These are phyloP conservation scores for Apostasia ramifera DNA, from an alignment of 106 monocot species.

Conservation along the genomic window DNA sequence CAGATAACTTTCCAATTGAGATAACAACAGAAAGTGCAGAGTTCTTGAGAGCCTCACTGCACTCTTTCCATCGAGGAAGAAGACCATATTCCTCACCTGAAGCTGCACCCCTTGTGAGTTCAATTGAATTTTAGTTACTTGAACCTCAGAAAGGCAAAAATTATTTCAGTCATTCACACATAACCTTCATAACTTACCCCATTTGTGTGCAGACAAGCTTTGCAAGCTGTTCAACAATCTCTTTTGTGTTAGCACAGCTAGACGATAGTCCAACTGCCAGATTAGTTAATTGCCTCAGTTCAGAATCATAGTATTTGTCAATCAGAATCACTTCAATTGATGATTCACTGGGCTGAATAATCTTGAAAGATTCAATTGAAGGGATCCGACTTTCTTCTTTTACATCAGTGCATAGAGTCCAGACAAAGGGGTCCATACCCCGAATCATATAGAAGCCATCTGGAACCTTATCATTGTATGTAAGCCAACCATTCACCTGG, in stretches of 20 bases:
- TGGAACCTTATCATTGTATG: slow-evolving; percentile 76
- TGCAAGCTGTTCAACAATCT: slow-evolving; percentile 78
- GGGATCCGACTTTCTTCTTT: slow-evolving; percentile 80
- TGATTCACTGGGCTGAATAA: slow-evolving; percentile 50
- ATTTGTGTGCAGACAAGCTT: slow-evolving; percentile 67
- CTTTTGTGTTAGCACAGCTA: slow-evolving; percentile 42
- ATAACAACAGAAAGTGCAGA: slow-evolving; percentile 61
- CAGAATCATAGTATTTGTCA: slow-evolving; percentile 55
- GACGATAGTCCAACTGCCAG: slow-evolving; percentile 43
- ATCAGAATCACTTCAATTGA: slow-evolving; percentile 68
- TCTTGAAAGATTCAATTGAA: slow-evolving; percentile 57
- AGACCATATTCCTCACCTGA: slow-evolving; percentile 53
- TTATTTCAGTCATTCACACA: background rate
- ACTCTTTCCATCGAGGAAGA: slow-evolving; percentile 54
- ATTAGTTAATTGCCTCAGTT: slow-evolving; percentile 55
- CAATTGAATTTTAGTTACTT: slow-evolving; percentile 15
- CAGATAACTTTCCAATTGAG: slow-evolving; percentile 62
- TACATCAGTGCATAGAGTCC: slow-evolving; percentile 80
- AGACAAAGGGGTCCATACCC: slow-evolving; percentile 93
- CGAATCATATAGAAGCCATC: slow-evolving; percentile 97
- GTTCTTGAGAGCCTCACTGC: slow-evolving; percentile 35
- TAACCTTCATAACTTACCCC: slow-evolving; percentile 52
- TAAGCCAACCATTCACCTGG: slow-evolving; percentile 80
- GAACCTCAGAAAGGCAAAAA: background rate
- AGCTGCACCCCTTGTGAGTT: slow-evolving; percentile 60